Evolutionary conservation across 169 alveolate genomes (phyloP).

Genomic region (Eimeria maxima): DNA sequence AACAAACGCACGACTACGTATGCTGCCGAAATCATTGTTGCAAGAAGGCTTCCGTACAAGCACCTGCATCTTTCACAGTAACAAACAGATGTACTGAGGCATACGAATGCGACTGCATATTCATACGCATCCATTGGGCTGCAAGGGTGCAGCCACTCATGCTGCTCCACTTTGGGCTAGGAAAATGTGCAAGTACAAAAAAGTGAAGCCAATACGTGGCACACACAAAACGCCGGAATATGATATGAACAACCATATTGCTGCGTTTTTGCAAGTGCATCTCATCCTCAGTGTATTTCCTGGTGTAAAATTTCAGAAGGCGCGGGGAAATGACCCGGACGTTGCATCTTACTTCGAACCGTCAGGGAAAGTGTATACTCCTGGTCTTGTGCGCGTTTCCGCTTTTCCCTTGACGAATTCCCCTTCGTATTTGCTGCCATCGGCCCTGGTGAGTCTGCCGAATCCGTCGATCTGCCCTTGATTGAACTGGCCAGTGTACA

Average conservation of each 20-base stretch:
- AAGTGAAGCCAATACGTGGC: not conserved
- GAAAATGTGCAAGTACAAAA: not conserved
- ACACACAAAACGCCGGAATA: not conserved
- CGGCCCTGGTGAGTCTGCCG: slow-evolving; percentile 90
- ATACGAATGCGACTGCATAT: not conserved
- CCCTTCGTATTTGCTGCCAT: slow-evolving; percentile 92
- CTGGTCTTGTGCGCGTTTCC: slow-evolving; percentile 75
- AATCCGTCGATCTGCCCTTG: slow-evolving; percentile 92
- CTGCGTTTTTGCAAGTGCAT: not conserved
- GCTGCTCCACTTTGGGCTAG: not conserved
- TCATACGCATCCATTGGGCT: not conserved
- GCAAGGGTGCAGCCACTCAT: not conserved
- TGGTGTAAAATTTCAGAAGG: not conserved
- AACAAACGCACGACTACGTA: not conserved
- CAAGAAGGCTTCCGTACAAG: not conserved
- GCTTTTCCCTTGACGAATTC: slow-evolving; percentile 86
- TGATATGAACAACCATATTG: not conserved
- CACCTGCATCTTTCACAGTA: not conserved
- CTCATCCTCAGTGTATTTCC: not conserved
- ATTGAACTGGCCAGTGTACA: slow-evolving; percentile 91
- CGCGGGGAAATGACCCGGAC: not conserved
- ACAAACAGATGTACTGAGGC: not conserved
- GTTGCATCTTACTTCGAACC: slow-evolving; percentile 76
- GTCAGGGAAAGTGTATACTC: slow-evolving; percentile 82
- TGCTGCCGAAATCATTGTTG: not conserved